Base-by-base conservation (phyloP, 805 yeast species). In the Candida maesae region DNA sequence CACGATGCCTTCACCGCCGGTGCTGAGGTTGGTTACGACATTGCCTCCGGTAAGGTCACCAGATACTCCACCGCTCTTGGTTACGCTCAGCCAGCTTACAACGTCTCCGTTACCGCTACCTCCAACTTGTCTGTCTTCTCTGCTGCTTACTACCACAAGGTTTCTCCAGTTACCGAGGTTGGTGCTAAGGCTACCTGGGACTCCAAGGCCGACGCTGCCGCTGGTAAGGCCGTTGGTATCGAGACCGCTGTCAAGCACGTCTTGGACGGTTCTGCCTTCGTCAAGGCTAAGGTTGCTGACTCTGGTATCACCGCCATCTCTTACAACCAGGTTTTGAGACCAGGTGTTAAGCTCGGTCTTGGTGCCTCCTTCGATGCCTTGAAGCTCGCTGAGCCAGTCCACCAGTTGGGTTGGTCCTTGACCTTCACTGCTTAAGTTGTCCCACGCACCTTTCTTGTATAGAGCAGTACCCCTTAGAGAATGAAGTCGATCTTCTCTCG, bases 151-250 rank as follows among this genome's bases (percentile, higher is more conserved):
- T 93, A 81, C 88, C 97, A 93, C 83, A 84, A 79, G 70, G 95
- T 93, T 50, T 79, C 89, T 58, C 86, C 95, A 53, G 69, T 73
- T 58, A 87, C 91, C 58, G 96, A 93, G 79, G 95, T 89, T 59
- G 99, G 97, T 74, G 95, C 97, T 62, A 90, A 86, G 78, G 96
- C 96, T 60, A 81, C 93, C 54, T 87, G 91, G 81, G 96, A 89
- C 74, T 81, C 95, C 50, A 76, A 79, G 67, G 65, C 78, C 35
- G 63, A 63, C 47, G 67, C 84, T 37, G 78, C 89, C 55, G 76
- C 85, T 65, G 71, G 78, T 57, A 75, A 82, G 66, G 82, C 79
- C 62, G 96, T 90, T 59, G 87, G 84, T 61, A 81, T 93, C 60
- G 99, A 93, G 78, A 84, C 90, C 53, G 98, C 96, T 59, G 80